Conservation (phyloP, 768 basidiomycete species). For the Boletus rubroflammeus region DNA sequence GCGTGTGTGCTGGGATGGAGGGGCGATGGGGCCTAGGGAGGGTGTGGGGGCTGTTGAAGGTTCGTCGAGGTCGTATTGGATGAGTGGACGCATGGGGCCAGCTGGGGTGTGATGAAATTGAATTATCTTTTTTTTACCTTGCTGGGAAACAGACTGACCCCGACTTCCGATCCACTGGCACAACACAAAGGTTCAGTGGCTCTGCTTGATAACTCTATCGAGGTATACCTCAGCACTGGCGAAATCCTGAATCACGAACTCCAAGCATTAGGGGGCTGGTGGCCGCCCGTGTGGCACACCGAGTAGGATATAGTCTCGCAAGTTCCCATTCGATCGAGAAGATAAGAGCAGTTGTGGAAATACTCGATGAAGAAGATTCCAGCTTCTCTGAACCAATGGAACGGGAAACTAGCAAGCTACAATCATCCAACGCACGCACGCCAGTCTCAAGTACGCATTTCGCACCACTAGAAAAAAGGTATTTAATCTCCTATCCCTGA, state of each 20-base stretch:
- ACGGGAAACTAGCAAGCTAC: not conserved
- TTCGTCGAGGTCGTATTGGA: slow-evolving; percentile 28
- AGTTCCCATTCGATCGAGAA: not conserved
- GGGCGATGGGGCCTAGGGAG: not conserved
- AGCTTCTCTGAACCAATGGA: not conserved
- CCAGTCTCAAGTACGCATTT: not conserved
- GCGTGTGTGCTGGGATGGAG: not conserved
- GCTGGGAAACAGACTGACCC: no score
- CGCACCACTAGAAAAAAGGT: not conserved
- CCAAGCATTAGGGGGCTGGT: no score
- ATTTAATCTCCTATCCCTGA: not conserved
- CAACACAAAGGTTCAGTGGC: no score
- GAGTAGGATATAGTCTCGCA: not conserved
- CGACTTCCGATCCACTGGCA: no score
- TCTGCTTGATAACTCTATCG: no score
- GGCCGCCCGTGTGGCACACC: not conserved
- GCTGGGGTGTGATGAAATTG: no score
- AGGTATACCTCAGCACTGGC: no score
- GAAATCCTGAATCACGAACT: no score
- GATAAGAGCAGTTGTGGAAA: not conserved
- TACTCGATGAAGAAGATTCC: no score
- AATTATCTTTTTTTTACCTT: no score
- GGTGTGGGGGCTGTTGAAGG: not conserved
- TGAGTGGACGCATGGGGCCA: slow-evolving; percentile 24
- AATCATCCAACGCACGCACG: not conserved